These are phyloP conservation scores for Lindgomyces ingoldianus DNA, from an alignment of 495 filamentous ascomycete genomes.

Conservation along the genomic window DNA sequence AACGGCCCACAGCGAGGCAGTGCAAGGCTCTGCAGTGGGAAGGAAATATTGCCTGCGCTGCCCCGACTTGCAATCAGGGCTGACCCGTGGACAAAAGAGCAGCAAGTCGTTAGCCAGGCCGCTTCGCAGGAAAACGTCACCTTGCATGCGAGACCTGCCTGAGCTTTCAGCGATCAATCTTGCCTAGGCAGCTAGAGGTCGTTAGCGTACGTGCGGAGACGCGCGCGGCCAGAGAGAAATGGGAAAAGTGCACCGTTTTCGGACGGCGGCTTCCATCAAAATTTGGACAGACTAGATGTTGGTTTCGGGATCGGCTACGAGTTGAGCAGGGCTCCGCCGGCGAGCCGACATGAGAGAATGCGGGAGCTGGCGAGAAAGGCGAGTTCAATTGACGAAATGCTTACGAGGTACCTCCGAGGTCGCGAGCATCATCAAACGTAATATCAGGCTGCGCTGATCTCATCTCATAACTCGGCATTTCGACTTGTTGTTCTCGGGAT, in stretches of 20 bases:
- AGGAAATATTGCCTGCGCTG: too few species aligned
- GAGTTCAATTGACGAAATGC: neutral
- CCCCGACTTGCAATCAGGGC: too few species aligned
- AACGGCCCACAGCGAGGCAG: too few species aligned
- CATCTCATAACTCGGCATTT: neutral
- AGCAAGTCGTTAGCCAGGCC: too few species aligned
- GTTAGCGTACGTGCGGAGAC: neutral
- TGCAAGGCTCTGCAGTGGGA: too few species aligned
- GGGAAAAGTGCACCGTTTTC: neutral
- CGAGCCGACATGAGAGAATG: too few species aligned
- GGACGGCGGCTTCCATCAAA: neutral
- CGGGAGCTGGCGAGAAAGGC: neutral
- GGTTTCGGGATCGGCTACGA: too few species aligned
- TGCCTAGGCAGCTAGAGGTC: neutral
- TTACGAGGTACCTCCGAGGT: neutral
- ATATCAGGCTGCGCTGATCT: constrained; percentile 18
- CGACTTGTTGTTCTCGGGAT: neutral
- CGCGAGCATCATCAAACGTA: neutral
- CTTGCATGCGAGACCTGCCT: neutral
- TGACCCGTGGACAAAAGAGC: too few species aligned
- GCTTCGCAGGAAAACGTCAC: constrained; percentile 16
- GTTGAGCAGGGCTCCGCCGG: too few species aligned
- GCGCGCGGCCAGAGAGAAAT: neutral
- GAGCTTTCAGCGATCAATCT: too few species aligned
- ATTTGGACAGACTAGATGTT: too few species aligned